Conservation (phyloP, 208 protist genomes). For the Trypanosoma caninum region DNA sequence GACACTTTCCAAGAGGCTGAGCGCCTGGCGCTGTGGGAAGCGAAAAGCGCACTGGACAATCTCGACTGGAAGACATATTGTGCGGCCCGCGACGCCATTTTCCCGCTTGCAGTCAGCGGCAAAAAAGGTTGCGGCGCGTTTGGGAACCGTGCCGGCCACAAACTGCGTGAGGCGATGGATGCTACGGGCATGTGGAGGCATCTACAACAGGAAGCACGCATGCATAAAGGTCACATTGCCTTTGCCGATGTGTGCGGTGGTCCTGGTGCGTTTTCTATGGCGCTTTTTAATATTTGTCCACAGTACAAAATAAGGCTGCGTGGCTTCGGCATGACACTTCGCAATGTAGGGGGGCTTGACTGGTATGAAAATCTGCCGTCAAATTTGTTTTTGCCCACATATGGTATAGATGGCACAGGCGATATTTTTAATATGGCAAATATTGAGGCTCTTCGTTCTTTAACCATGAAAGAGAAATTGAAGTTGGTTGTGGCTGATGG, state of each 20-base stretch:
- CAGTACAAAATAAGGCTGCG: slow-evolving; percentile 40
- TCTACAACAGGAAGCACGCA: slow-evolving; percentile 24
- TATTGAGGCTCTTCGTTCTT: slow-evolving; percentile 61
- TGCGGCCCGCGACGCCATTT: slow-evolving; percentile 52
- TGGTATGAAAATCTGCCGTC: slow-evolving; percentile 74
- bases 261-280: slow-evolving; percentile 86
- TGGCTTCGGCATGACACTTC: slow-evolving; percentile 87
- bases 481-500: slow-evolving; percentile 90
- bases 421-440: slow-evolving; percentile 80
- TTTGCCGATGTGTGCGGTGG: slow-evolving; percentile 91
- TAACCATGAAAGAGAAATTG: slow-evolving; percentile 33
- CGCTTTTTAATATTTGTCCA: slow-evolving; percentile 44
- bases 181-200: slow-evolving; percentile 64
- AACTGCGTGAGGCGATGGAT: slow-evolving; percentile 87
- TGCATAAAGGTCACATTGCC: slow-evolving; percentile 24
- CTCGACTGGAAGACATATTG: slow-evolving; percentile 41
- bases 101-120: slow-evolving; percentile 60
- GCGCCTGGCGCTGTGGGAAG: slow-evolving; percentile 42
- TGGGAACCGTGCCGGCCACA: slow-evolving; percentile 88
- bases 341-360: slow-evolving; percentile 45
- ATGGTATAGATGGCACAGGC: slow-evolving; percentile 83
- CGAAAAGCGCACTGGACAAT: slow-evolving; percentile 63
- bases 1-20: slow-evolving; percentile 50
- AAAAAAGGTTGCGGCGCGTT: slow-evolving; percentile 31
- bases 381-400: slow-evolving; percentile 56